Base-by-base conservation (phyloP, 2,329 filamentous ascomycete genomes). In the Alternaria gaisen region DNA sequence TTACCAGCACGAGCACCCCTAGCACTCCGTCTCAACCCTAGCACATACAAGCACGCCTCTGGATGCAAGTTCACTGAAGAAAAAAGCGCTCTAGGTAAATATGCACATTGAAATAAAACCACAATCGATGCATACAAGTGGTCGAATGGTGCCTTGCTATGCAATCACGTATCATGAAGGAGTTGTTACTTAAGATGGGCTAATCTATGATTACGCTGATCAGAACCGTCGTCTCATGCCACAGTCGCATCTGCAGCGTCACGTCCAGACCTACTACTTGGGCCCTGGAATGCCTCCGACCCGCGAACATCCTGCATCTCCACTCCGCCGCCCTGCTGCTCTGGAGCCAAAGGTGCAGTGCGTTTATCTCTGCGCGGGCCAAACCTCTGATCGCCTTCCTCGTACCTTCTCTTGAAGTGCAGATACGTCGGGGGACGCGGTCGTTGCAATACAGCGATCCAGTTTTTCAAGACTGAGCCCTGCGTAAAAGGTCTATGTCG, bases 401-500 rank as follows among this genome's bases (percentile, higher is more conserved):
- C 82, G 70, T 95, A 94, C 55, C 83, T 81, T 43, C 82, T 82
- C 82, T 97, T 97, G 83, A 98, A 97, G 63, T 87, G 87, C 74
- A 97, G 88, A 77, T 97, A 98, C 0, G 91, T 94, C 8, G 94
- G 94, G 20, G 93, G 89, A 20, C 94, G 87, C 12, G 95, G 94
- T 50, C 94, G 89, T 68, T 89, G 90, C 51, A 98, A 83, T 12
- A 97, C 93, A 8, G 89, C 86, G 38, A 91, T 79, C 86, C 92
- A 93, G 79, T 99, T 99, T 72, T 86, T 90, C 72, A 91, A 79
- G 48, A 90, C 82, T 67, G 83, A 90, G 36, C 89, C 90, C 73
- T 96, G 93, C 2, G 89, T 94, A 71, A 97, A 99, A 1, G 95
- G 93, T 43, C 94, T 86, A 79, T 97, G 96, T 12, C 95, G 88